Evolutionary conservation across 2,329 filamentous ascomycete genomes (phyloP).

Genomic region (Drechslera avenae): DNA sequence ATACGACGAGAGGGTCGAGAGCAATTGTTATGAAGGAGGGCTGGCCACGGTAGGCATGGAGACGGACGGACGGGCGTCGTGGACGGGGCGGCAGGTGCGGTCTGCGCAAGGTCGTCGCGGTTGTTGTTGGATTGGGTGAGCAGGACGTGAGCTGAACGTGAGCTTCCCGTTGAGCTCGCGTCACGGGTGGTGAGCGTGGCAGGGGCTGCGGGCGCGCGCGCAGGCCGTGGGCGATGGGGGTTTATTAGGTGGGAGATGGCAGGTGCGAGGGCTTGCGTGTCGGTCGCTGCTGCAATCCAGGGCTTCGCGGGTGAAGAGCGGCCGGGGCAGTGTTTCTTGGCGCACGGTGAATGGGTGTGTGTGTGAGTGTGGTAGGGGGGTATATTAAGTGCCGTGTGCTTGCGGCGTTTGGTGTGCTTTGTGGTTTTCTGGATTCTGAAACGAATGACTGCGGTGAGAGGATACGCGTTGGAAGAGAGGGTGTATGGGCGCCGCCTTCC

Average conservation of each 20-base stretch:
- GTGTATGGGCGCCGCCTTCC: constrained; percentile 22
- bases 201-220: not conserved
- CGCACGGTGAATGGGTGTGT: constrained; percentile 18
- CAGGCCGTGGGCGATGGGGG: not conserved
- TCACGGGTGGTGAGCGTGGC: not conserved
- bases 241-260: not conserved
- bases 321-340: constrained; percentile 30
- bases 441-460: constrained; percentile 50
- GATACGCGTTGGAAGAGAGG: constrained; percentile 20
- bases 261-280: constrained; percentile 1
- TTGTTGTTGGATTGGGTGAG: constrained; percentile 9
- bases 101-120: constrained; percentile 15
- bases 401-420: constrained; percentile 14
- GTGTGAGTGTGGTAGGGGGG: constrained; percentile 3
- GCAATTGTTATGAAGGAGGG: constrained; percentile 16
- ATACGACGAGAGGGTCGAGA: constrained; percentile 11
- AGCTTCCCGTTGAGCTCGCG: constrained; percentile 5
- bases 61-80: constrained; percentile 4
- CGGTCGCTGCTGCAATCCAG: constrained; percentile 23
- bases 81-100: constrained; percentile 6
- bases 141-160: constrained; percentile 4
- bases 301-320: constrained; percentile 23
- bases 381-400: constrained; percentile 22
- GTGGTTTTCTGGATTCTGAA: constrained; percentile 25
- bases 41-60: constrained; percentile 26